These are phyloP conservation scores for Endocarpon pusillum DNA, from an alignment of 495 filamentous ascomycete genomes.

Conservation along the genomic window DNA sequence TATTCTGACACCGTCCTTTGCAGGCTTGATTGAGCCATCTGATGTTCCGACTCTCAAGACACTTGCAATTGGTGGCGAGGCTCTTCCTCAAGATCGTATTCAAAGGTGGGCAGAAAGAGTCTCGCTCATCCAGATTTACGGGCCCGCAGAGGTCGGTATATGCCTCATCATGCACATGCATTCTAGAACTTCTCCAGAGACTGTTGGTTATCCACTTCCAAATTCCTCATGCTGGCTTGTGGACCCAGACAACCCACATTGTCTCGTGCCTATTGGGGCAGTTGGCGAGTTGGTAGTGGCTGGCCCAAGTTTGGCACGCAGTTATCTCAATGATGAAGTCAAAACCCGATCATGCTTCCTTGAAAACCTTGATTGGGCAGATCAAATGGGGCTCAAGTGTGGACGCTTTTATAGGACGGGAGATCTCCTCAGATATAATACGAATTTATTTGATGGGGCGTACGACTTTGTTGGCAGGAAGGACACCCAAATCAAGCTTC, in stretches of 20 bases:
- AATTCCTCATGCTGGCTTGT: not conserved
- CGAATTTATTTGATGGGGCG: constrained; percentile 15
- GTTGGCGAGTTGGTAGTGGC: constrained; percentile 52
- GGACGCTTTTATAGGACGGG: constrained; percentile 5
- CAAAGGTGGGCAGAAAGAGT: constrained; percentile 26
- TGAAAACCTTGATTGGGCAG: constrained; percentile 32
- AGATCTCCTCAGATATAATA: constrained; percentile 7
- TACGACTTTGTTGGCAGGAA: constrained; percentile 15
- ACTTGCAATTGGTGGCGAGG: constrained; percentile 24
- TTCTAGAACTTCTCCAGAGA: too few species aligned
- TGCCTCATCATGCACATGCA: too few species aligned
- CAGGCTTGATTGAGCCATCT: constrained; percentile 17
- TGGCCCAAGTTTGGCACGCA: constrained; percentile 40
- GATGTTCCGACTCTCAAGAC: constrained; percentile 19
- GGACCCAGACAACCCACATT: too few species aligned
- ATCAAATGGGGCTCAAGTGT: constrained; percentile 6
- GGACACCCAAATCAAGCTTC: constrained; percentile 28
- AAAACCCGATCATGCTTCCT: constrained; percentile 40
- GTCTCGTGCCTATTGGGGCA: constrained; percentile 41
- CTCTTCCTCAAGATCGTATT: constrained; percentile 23
- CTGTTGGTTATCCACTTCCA: too few species aligned
- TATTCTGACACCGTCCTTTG: constrained; percentile 26
- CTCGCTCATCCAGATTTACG: constrained; percentile 38
- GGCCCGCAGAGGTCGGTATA: constrained; percentile 35
- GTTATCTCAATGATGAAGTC: constrained; percentile 37